Evolutionary conservation across 331 rosid genomes (phyloP).

Genomic region (Prunus yedoensis): DNA sequence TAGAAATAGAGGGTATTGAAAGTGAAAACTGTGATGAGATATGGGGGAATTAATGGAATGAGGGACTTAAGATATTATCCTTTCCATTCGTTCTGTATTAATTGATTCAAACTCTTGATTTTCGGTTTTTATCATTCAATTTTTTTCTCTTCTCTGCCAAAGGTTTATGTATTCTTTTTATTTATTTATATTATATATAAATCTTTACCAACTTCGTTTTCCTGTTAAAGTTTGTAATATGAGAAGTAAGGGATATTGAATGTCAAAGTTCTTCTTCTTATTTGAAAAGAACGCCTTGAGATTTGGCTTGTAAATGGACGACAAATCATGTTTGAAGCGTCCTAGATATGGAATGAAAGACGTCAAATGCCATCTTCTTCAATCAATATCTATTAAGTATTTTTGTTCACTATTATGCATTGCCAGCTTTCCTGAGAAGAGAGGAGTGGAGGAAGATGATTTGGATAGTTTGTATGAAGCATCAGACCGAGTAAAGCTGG

Average conservation of each 20-base stretch:
- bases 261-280: not conserved
- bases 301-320: not conserved
- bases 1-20: too few relatives aligned
- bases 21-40: too few relatives aligned
- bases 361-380: constrained; percentile 16
- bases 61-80: too few relatives aligned
- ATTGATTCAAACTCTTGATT: not conserved
- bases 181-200: not conserved
- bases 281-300: constrained; percentile 4
- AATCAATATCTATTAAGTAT: constrained; percentile 18
- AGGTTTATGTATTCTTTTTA: not conserved
- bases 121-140: not conserved
- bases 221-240: constrained; percentile 1
- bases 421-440: constrained; percentile 79
- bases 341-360: constrained; percentile 15
- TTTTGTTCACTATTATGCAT: constrained; percentile 29
- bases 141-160: not conserved
- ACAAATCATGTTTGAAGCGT: constrained; percentile 9
- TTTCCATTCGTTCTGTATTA: too few relatives aligned
- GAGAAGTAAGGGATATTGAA: not conserved
- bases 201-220: not conserved
- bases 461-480: constrained; percentile 42
- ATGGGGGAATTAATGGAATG: too few relatives aligned
- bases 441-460: constrained; percentile 41
- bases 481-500: constrained; percentile 65